Evolutionary conservation across 768 basidiomycete species (phyloP).

Genomic region (Nidularia pulvinata): DNA sequence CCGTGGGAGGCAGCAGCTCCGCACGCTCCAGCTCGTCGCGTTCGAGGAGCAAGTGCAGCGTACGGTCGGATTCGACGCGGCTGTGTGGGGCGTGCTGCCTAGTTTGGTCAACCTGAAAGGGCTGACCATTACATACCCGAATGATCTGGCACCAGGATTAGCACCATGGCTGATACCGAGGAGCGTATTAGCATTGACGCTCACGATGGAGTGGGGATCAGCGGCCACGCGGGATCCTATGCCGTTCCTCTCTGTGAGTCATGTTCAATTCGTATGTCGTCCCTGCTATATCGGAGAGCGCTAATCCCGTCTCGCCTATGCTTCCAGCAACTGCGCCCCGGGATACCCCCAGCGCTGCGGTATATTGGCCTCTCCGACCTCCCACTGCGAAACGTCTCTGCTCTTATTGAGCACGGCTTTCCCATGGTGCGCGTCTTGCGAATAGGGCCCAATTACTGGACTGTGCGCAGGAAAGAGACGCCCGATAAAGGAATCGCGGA

Average conservation of each 20-base stretch:
- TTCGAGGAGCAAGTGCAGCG: slow-evolving; percentile 41
- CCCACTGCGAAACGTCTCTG: slow-evolving; percentile 33
- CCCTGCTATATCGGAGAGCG: background rate
- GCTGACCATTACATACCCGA: slow-evolving; percentile 62
- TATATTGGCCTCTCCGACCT: slow-evolving; percentile 59
- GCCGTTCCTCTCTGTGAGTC: slow-evolving; percentile 38
- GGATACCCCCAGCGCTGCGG: slow-evolving; percentile 49
- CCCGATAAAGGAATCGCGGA: slow-evolving; percentile 18
- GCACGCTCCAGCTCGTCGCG: slow-evolving; percentile 50
- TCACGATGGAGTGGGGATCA: slow-evolving; percentile 39
- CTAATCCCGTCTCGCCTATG: background rate
- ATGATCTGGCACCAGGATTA: slow-evolving; percentile 59
- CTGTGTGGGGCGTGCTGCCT: slow-evolving; percentile 72
- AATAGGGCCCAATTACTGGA: slow-evolving; percentile 55
- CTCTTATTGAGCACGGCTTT: slow-evolving; percentile 59
- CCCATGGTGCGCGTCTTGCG: slow-evolving; percentile 58
- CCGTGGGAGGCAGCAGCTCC: slow-evolving; percentile 49
- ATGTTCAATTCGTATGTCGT: slow-evolving; percentile 1
- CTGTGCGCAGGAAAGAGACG: slow-evolving; percentile 27
- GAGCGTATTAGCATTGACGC: slow-evolving; percentile 41
- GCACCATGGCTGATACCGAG: slow-evolving; percentile 71
- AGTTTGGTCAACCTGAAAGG: slow-evolving; percentile 49
- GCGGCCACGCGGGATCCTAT: slow-evolving; percentile 35
- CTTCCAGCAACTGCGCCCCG: slow-evolving; percentile 57
- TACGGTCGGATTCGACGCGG: slow-evolving; percentile 65